Conservation (phyloP, 2,329 filamentous ascomycete genomes). For the Ophiocordyceps camponoti-leonardi region DNA sequence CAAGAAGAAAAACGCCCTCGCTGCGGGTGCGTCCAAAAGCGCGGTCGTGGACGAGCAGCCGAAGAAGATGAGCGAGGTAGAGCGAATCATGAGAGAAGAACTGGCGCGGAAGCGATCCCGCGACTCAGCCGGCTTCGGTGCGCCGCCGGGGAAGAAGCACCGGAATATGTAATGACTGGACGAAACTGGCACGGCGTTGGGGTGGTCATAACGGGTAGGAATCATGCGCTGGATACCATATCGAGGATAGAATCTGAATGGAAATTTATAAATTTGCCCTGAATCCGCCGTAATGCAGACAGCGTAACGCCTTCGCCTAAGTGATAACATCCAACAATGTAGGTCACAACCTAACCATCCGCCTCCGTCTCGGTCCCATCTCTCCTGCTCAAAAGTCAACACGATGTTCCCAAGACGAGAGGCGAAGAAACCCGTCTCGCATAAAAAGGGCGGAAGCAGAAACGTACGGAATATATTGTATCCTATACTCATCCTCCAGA, state of each 20-base stretch:
- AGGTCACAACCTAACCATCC: slow-evolving; percentile 13
- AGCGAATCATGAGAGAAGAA: slow-evolving; percentile 78
- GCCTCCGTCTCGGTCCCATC: slow-evolving; percentile 38
- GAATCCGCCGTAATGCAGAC: not conserved
- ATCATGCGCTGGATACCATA: slow-evolving; percentile 3
- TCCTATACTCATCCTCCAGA: slow-evolving; percentile 44
- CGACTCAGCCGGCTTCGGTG: slow-evolving; percentile 26
- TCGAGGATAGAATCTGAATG: not conserved
- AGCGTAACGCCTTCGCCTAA: not conserved
- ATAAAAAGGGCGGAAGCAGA: slow-evolving; percentile 22
- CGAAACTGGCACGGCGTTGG: slow-evolving; percentile 3
- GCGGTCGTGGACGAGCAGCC: slow-evolving; percentile 36
- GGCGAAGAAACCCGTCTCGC: no score
- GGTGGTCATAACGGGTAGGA: not conserved
- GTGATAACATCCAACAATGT: not conserved
- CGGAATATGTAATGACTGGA: slow-evolving; percentile 12
- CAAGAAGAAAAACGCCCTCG: slow-evolving; percentile 60
- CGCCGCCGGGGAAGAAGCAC: slow-evolving; percentile 34
- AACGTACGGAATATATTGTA: slow-evolving; percentile 50
- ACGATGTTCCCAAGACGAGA: no score
- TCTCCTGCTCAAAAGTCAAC: slow-evolving; percentile 20
- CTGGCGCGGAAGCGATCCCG: slow-evolving; percentile 51
- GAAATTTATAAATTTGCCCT: not conserved
- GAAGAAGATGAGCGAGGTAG: slow-evolving; percentile 77
- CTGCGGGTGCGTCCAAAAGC: slow-evolving; percentile 41